These are phyloP conservation scores for Neolentinus lepideus DNA, from an alignment of 1,284 basidiomycete species.

Conservation along the genomic window DNA sequence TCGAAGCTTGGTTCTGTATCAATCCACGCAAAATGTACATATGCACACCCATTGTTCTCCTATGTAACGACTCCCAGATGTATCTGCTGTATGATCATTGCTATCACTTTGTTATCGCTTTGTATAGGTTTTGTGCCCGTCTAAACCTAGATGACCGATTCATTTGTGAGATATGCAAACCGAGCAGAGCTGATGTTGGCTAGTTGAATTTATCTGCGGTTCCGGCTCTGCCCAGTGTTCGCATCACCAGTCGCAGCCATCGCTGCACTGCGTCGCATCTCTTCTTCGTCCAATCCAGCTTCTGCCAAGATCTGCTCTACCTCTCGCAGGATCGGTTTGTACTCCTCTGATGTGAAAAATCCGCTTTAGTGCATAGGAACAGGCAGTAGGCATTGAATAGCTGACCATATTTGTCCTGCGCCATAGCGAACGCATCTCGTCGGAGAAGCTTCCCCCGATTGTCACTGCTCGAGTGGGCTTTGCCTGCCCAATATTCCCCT, in stretches of 20 bases:
- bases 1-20: background rate
- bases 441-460: slow-evolving; percentile 78
- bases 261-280: slow-evolving; percentile 50
- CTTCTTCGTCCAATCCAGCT: slow-evolving; percentile 83
- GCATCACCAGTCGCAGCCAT: slow-evolving; percentile 28
- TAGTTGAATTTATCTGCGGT: slow-evolving; percentile 32
- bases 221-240: slow-evolving; percentile 39
- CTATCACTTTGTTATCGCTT: background rate
- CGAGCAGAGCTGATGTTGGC: too few relatives aligned
- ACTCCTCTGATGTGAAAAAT: slow-evolving; percentile 36
- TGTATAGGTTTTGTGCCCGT: background rate
- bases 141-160: background rate
- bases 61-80: background rate
- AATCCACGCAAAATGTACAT: background rate
- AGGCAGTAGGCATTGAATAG: slow-evolving; percentile 6
- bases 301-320: slow-evolving; percentile 82
- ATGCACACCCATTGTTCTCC: background rate
- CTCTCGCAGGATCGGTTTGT: slow-evolving; percentile 75
- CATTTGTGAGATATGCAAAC: too few relatives aligned
- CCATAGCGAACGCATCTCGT: slow-evolving; percentile 72
- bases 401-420: slow-evolving; percentile 60
- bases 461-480: slow-evolving; percentile 55
- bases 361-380: slow-evolving; percentile 7
- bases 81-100: background rate
- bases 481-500: slow-evolving; percentile 82